Percentiles rank a stretch among this genome's conserved stretches.
Conservation (phyloP, 345 rosid species). For the sweet orange (Citrus sinensis) region DNA sequence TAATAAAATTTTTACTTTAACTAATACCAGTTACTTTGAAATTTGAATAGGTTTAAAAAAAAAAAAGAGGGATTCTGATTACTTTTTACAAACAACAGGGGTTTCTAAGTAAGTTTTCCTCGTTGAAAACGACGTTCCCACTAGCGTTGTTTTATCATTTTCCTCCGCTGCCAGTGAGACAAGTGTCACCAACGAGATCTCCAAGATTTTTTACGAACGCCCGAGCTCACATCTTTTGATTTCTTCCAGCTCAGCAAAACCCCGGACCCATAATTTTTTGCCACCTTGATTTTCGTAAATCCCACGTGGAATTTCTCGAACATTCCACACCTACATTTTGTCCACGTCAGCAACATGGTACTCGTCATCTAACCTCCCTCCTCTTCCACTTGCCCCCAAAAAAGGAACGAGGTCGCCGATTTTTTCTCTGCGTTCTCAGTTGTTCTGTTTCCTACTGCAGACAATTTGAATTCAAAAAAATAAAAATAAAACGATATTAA, state of each 20-base stretch:
- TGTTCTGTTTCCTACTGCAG: constrained; percentile 18
- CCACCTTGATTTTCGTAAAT: constrained; percentile 32
- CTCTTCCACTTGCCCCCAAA: not conserved
- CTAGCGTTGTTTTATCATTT: not conserved
- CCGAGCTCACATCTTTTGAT: constrained; percentile 37
- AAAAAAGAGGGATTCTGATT: too few relatives aligned
- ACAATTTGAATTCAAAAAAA: constrained; percentile 3
- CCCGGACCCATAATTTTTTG: not conserved
- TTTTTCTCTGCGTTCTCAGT: constrained; percentile 9
- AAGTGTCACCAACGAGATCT: constrained; percentile 18
- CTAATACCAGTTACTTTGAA: too few relatives aligned
- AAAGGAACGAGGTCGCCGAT: constrained; percentile 19
- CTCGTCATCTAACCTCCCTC: constrained; percentile 21
- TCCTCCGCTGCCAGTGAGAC: not conserved
- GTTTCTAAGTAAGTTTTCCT: too few relatives aligned
- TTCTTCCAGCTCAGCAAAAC: constrained; percentile 40
- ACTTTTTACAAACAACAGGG: too few relatives aligned
- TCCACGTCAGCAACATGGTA: constrained; percentile 42
- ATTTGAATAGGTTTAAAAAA: too few relatives aligned
- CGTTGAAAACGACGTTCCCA: not conserved
- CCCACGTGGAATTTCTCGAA: constrained; percentile 31
- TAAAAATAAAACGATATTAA: not conserved
- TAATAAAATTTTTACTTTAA: too few relatives aligned
- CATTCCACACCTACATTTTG: constrained; percentile 29
- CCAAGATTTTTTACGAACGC: constrained; percentile 1